Evolutionary conservation across 495 filamentous ascomycete species (phyloP).

Genomic region (Lasiosphaeris hirsuta): DNA sequence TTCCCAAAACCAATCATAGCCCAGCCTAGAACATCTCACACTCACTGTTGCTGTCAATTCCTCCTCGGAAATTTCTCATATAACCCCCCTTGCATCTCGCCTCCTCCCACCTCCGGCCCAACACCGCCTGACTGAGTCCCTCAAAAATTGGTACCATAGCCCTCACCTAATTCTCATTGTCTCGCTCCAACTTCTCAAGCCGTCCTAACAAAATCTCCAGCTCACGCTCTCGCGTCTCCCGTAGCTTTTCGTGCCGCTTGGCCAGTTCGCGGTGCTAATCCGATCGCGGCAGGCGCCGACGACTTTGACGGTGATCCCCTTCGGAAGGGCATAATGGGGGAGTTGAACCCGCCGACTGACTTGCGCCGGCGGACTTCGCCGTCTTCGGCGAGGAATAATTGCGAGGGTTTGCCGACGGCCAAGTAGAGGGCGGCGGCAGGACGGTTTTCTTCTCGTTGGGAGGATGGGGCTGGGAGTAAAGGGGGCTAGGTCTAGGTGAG

Average conservation of each 20-base stretch:
- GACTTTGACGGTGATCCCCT: neutral
- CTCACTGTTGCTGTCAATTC: neutral
- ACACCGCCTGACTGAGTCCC: constrained; percentile 23
- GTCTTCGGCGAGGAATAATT: no score
- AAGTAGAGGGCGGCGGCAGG: no score
- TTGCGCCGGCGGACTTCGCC: no score
- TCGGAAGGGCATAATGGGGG: neutral
- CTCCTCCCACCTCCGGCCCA: neutral
- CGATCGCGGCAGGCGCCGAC: constrained; percentile 2
- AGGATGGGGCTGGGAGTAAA: no score
- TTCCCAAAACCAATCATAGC: neutral
- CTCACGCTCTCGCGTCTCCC: constrained; percentile 31
- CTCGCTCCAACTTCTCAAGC: constrained; percentile 31
- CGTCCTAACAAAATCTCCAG: constrained; percentile 26
- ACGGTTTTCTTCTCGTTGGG: no score
- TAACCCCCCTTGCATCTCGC: no score
- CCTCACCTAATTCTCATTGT: constrained; percentile 30
- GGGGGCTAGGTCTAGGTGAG: no score
- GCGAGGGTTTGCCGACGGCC: no score
- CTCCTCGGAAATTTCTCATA: no score
- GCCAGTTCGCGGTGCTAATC: constrained; percentile 25
- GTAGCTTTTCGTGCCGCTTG: constrained; percentile 31
- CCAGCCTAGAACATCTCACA: neutral
- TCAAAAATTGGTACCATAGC: constrained; percentile 33
- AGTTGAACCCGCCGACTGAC: neutral